phyloP scores from a whole-genome alignment of 257 asterid species.

The Haberlea rhodopensis region DNA sequence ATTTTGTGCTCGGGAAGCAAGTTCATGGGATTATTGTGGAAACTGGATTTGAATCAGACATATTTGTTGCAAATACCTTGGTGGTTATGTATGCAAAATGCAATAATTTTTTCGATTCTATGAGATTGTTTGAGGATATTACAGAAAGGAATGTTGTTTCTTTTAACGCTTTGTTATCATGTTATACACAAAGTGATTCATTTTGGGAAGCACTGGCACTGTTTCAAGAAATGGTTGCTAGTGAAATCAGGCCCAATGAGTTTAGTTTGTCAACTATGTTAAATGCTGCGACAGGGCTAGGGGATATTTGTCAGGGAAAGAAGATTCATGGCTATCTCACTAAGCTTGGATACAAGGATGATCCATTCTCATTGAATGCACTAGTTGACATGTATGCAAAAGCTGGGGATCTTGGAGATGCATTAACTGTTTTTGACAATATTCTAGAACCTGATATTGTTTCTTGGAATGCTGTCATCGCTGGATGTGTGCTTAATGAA shows the following conservation, averaged over 20 bases:
- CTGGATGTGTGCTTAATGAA: constrained; percentile 63
- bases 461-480: constrained; percentile 75
- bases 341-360: constrained; percentile 60
- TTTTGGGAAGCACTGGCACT: constrained; percentile 52
- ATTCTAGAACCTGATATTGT: constrained; percentile 52
- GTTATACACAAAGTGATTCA: constrained; percentile 49
- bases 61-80: constrained; percentile 64
- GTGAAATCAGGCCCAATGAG: constrained; percentile 65
- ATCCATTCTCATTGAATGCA: constrained; percentile 68
- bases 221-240: constrained; percentile 56
- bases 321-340: constrained; percentile 59
- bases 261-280: constrained; percentile 63
- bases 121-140: constrained; percentile 63
- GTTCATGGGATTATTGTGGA: constrained; percentile 60
- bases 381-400: constrained; percentile 77
- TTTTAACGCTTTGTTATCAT: constrained; percentile 64
- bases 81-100: constrained; percentile 65
- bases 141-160: constrained; percentile 66
- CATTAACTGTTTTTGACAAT: constrained; percentile 42
- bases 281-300: constrained; percentile 64
- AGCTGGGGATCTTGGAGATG: constrained; percentile 51
- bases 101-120: constrained; percentile 46
- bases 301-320: constrained; percentile 51
- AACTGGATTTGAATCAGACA: constrained; percentile 61
- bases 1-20: constrained; percentile 51